Conservation (phyloP, 23 red algal genomes). For the Pyropia yezoensis region DNA sequence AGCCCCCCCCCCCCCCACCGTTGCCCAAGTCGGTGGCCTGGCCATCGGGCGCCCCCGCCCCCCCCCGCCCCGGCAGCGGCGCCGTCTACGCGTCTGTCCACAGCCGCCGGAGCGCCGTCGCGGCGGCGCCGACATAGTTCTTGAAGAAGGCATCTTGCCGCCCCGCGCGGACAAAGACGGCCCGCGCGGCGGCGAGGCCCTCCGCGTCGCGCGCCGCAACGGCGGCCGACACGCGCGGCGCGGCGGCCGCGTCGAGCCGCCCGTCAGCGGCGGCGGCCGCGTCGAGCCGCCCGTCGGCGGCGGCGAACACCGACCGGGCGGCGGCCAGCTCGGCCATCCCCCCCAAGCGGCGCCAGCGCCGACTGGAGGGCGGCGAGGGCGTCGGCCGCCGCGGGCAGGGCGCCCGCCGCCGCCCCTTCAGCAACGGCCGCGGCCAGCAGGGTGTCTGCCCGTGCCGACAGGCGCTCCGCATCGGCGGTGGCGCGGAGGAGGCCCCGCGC, state of each 20-base stretch:
- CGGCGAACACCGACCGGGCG: constrained; percentile 21
- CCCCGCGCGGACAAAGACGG: constrained; percentile 57
- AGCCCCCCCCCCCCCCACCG: too few relatives aligned
- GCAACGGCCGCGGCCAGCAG: constrained; percentile 26
- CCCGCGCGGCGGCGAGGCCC: constrained; percentile 31
- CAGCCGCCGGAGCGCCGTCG: constrained; percentile 12
- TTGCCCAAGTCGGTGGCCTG: too few relatives aligned
- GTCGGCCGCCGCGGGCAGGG: constrained; percentile 55
- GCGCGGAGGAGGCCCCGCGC: constrained; percentile 30
- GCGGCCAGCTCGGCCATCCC: constrained; percentile 22
- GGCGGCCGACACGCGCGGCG: constrained; percentile 31
- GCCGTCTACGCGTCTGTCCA: constrained; percentile 35
- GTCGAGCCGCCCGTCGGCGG: constrained; percentile 36
- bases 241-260: constrained; percentile 25
- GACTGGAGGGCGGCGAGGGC: constrained; percentile 27
- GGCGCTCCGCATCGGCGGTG: constrained; percentile 26
- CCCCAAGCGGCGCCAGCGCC: constrained; percentile 28
- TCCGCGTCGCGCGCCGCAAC: constrained; percentile 21
- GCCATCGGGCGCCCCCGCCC: too few relatives aligned
- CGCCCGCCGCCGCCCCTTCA: constrained; percentile 17
- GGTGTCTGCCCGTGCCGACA: constrained; percentile 31
- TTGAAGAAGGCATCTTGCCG: constrained; percentile 44
- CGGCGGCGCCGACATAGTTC: constrained; percentile 32
- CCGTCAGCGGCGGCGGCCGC: too few relatives aligned
- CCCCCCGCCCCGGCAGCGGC: too few relatives aligned